phyloP scores from a whole-genome alignment of 2,329 filamentous ascomycete genomes.

The Tolypocladium album region DNA sequence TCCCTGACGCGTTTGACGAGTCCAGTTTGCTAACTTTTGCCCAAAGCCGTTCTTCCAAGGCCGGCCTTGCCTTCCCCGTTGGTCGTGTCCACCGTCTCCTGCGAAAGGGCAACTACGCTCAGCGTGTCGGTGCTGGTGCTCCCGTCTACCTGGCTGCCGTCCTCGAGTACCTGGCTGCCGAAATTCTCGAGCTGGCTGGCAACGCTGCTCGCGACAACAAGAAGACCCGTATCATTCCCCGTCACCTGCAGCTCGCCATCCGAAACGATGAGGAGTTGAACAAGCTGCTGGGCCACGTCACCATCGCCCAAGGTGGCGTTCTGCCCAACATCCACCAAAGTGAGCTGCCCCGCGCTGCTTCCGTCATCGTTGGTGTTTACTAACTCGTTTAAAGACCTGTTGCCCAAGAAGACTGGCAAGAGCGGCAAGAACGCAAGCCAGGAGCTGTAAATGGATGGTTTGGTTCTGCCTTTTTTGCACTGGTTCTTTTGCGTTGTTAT shows the following conservation, averaged over 20 bases:
- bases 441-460: slow-evolving; percentile 64
- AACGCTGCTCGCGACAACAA: slow-evolving; percentile 99
- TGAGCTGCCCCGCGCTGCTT: slow-evolving; percentile 36
- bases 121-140: slow-evolving; percentile 97
- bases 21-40: neutral
- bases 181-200: slow-evolving; percentile 97
- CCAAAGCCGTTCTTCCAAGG: slow-evolving; percentile 90
- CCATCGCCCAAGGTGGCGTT: slow-evolving; percentile 94
- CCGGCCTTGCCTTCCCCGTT: slow-evolving; percentile 96
- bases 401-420: slow-evolving; percentile 99
- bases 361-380: slow-evolving; percentile 9
- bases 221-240: slow-evolving; percentile 99
- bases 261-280: slow-evolving; percentile 99
- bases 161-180: slow-evolving; percentile 95
- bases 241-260: slow-evolving; percentile 98
- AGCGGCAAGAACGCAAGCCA: slow-evolving; percentile 84
- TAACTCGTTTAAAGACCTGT: slow-evolving; percentile 60
- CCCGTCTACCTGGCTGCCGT: slow-evolving; percentile 96
- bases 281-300: slow-evolving; percentile 94
- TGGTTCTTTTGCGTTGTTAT: slow-evolving; percentile 65
- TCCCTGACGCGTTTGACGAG: neutral
- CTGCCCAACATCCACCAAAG: slow-evolving; percentile 96
- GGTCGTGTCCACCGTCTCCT: slow-evolving; percentile 99
- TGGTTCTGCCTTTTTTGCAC: slow-evolving; percentile 39
- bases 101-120: slow-evolving; percentile 98